phyloP scores from a whole-genome alignment of 305 asterid species.

The Petunia hybrid region DNA sequence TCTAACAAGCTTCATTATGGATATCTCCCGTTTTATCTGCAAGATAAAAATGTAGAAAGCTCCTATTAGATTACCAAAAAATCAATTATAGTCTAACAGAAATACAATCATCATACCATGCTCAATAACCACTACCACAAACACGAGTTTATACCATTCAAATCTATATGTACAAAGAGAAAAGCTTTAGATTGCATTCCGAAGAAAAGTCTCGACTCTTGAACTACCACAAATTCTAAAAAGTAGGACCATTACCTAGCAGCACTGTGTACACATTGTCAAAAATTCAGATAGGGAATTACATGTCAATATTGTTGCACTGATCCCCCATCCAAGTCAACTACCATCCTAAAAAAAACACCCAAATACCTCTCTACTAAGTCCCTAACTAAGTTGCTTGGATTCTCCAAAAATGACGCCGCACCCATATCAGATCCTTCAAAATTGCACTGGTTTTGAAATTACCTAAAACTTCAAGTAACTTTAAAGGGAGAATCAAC shows the following conservation, averaged over 20 bases:
- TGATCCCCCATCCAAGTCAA: no score
- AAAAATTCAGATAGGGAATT: no score
- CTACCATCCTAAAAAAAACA: no score
- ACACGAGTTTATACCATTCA: slow-evolving; percentile 6
- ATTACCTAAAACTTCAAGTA: slow-evolving; percentile 20
- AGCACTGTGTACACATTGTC: not conserved
- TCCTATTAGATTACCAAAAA: slow-evolving; percentile 18
- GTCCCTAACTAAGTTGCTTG: no score
- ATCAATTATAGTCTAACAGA: not conserved
- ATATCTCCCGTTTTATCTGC: slow-evolving; percentile 98
- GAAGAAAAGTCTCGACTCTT: not conserved
- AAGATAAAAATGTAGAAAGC: slow-evolving; percentile 41
- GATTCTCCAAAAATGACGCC: no score
- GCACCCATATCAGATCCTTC: no score
- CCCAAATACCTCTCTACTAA: no score
- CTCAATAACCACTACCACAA: slow-evolving; percentile 26
- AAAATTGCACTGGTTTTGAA: not conserved
- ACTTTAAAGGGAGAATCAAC: not conserved
- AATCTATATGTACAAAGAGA: not conserved
- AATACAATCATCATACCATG: not conserved
- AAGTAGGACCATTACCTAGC: not conserved
- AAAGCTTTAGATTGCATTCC: not conserved
- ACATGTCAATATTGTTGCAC: no score
- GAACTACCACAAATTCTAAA: not conserved
- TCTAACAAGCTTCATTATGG: slow-evolving; percentile 96